phyloP scores from a whole-genome alignment of 2,329 filamentous ascomycete genomes.

The Colletotrichum sp. region DNA sequence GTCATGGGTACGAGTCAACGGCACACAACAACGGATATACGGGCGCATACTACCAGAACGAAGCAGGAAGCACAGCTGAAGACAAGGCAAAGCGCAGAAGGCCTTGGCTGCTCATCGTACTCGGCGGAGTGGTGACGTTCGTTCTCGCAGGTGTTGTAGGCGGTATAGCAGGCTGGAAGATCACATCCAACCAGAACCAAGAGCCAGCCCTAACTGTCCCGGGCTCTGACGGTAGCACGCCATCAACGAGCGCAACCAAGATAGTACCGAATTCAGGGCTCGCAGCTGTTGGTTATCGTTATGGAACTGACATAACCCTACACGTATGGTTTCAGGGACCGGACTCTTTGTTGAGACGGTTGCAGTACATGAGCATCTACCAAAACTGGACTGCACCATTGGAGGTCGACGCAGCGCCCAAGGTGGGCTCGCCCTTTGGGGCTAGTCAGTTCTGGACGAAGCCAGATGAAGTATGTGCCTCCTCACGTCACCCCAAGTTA shows the following conservation, averaged over 20 bases:
- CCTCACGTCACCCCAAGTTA: not conserved
- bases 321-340: conserved; percentile 13
- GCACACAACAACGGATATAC: not conserved
- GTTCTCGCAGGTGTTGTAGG: conserved; percentile 3
- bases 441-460: not conserved
- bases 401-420: conserved; percentile 4
- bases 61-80: not conserved
- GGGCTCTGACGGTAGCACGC: not conserved
- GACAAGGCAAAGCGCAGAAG: not conserved
- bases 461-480: not conserved
- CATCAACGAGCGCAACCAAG: not conserved
- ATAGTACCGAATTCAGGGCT: conserved; percentile 13
- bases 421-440: not conserved
- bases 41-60: not conserved
- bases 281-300: conserved; percentile 5
- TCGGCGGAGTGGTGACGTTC: not conserved
- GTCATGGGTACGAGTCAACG: not conserved
- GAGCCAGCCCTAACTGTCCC: not conserved
- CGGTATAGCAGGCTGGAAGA: conserved; percentile 9
- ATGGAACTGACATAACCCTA: not conserved
- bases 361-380: not conserved
- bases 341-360: not conserved
- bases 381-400: not conserved
- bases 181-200: not conserved
- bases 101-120: not conserved